Conservation (phyloP, 768 basidiomycete genomes). For the Auricularia cornea region DNA sequence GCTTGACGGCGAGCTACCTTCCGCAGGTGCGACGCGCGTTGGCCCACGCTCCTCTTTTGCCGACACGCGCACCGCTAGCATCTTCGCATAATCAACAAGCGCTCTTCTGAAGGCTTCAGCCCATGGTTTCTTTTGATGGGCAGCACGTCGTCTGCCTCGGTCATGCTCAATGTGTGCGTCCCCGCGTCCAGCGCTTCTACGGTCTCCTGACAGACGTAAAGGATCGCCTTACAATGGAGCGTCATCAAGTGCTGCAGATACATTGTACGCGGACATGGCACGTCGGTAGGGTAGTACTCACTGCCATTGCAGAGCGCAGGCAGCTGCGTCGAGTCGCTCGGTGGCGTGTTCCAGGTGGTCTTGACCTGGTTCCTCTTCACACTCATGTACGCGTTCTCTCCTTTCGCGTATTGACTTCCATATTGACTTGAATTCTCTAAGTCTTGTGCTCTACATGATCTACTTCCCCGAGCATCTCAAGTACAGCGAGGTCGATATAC, state of each 20-base stretch:
- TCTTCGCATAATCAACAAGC: conserved; percentile 64
- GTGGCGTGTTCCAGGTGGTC: conserved; percentile 75
- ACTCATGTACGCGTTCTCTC: conserved; percentile 56
- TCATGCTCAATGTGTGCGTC: conserved; percentile 74
- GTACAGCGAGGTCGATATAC: conserved; percentile 41
- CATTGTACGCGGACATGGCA: conserved; percentile 43
- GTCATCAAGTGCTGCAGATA: conserved; percentile 72
- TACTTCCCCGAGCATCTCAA: conserved; percentile 88
- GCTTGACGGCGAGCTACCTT: conserved; percentile 72
- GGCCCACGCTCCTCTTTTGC: conserved; percentile 8
- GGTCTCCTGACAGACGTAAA: conserved; percentile 21
- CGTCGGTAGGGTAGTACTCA: background rate
- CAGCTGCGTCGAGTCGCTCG: conserved; percentile 68
- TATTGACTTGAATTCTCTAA: conserved; percentile 22
- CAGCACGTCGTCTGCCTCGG: conserved; percentile 72
- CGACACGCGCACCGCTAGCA: conserved; percentile 38
- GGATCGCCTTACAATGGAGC: conserved; percentile 79
- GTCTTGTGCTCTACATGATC: conserved; percentile 81
- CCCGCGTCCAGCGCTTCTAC: background rate
- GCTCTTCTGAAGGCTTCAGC: conserved; percentile 83
- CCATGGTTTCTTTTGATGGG: conserved; percentile 89
- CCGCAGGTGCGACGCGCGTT: conserved; percentile 57
- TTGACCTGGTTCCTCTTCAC: conserved; percentile 81
- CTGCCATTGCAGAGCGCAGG: conserved; percentile 44
- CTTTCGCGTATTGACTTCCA: background rate